Evolutionary conservation across 2,329 filamentous ascomycete genomes (phyloP).

Genomic region (Fusarium subglutinans): DNA sequence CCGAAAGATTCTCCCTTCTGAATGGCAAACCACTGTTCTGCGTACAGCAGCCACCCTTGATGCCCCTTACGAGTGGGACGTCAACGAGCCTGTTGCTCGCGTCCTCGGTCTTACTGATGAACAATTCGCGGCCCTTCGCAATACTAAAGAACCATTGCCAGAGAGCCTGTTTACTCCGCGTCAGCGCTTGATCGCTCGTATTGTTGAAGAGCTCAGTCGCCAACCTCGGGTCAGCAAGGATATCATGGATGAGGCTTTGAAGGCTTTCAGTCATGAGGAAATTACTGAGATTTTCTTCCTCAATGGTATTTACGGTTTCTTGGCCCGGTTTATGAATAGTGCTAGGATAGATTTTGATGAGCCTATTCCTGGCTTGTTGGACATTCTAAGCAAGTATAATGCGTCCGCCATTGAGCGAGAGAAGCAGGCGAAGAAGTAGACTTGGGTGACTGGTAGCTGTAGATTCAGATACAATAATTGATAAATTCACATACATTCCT

Average conservation of each 20-base stretch:
- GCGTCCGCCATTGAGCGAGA: neutral
- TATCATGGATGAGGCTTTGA: neutral
- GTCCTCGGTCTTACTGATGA: constrained; percentile 3
- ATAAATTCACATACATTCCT: too few relatives aligned
- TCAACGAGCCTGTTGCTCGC: constrained; percentile 8
- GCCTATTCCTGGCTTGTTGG: constrained; percentile 4
- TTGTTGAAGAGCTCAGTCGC: neutral
- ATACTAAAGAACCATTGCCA: neutral
- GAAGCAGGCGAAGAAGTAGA: neutral
- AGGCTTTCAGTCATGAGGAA: neutral
- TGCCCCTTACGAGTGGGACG: constrained; percentile 15
- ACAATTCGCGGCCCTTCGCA: constrained; percentile 1
- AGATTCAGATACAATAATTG: rapidly evolving
- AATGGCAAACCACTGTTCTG: constrained; percentile 9
- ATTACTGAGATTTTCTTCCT: constrained; percentile 9
- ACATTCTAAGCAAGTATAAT: constrained; percentile 2
- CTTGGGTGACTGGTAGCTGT: neutral
- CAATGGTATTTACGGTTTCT: constrained; percentile 2
- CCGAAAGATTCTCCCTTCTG: constrained; percentile 2
- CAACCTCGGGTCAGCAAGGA: neutral
- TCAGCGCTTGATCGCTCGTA: constrained; percentile 2
- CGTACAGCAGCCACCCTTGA: constrained; percentile 1
- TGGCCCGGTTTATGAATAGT: constrained; percentile 10
- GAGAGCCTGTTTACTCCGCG: neutral
- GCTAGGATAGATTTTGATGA: constrained; percentile 10